Evolutionary conservation across 164 flowering plant species (phyloP).

Genomic region (Amborella trichopoda): DNA sequence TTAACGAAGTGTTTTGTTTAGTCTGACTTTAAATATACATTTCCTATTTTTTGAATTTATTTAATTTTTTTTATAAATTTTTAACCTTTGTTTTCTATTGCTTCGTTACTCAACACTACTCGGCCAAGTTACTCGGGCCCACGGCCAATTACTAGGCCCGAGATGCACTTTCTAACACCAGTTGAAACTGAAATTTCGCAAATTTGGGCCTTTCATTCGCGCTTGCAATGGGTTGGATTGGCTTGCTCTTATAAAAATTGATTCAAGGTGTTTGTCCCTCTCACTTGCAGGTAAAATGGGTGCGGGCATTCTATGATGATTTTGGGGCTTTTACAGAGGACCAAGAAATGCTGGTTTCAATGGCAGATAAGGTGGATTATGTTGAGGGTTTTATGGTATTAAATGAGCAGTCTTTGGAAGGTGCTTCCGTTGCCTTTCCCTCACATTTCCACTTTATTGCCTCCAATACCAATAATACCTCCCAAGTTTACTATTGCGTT

Average conservation of each 20-base stretch:
- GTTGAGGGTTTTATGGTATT: conserved; percentile 24
- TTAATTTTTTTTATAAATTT: no score
- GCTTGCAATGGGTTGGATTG: neutral
- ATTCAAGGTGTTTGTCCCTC: neutral
- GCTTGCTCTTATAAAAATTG: neutral
- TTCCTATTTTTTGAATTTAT: no score
- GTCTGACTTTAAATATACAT: no score
- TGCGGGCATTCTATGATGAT: conserved; percentile 25
- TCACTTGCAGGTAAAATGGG: conserved; percentile 22
- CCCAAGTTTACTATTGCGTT: conserved; percentile 20
- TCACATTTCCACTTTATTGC: conserved; percentile 10
- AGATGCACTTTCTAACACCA: no score
- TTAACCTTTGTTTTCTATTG: no score
- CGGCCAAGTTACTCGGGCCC: no score
- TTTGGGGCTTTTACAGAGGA: conserved; percentile 19
- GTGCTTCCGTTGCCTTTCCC: conserved; percentile 18
- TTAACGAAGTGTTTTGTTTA: no score
- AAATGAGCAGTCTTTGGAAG: conserved; percentile 14
- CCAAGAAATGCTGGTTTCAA: conserved; percentile 18
- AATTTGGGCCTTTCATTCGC: neutral
- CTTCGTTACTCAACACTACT: no score
- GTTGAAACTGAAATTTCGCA: no score
- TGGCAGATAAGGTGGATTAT: conserved; percentile 21
- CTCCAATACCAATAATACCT: conserved; percentile 5
- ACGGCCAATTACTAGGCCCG: no score